Base-by-base conservation (phyloP, 306 rosid genomes). In the Cucurbita ficifolia region DNA sequence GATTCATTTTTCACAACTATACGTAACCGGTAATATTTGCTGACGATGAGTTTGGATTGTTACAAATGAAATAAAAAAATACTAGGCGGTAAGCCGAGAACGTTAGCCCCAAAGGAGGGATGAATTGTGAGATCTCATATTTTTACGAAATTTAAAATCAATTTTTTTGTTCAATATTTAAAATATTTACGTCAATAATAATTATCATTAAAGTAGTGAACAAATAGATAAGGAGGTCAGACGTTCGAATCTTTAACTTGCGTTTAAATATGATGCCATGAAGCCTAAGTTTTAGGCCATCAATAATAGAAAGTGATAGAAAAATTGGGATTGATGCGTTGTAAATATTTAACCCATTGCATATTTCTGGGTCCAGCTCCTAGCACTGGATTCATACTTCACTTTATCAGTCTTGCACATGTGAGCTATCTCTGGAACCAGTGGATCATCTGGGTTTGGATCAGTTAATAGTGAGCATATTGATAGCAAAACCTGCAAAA, bases 401-500 rank as follows among this genome's bases (percentile, higher is more conserved):
- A 73, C 18, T 76, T 80, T 93, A 82, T 93, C 98, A 29, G 46
- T 68, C 86, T 87, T 93, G 84, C 88, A 93, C 92, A 87, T 88
- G 76, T 87, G 96, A 86, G 98, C 97, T 60, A 93, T 89, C 73
- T 93, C 98, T 6, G 97, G 97, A 22, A 90, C 97, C 46, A 93
- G 86, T 17, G 98, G 98, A 77, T 93, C 98, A 42, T 93, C 97
- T 0, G 96, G 98, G 71, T 93, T 90, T 46, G 98, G 98, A 72
- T 93, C 97, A 0, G 97, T 93, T 18, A 93, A 85, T 77, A 93
- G 70, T 0, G 98, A 93, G 43, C 98, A 93, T 60, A 93, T 87
- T 0, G 97, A 93, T 52, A 93, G 88, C 67, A 93, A 81, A 38
- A 93, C 96, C 98, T 92, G 84, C 80, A 18, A 3, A 48, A 48